phyloP scores from a whole-genome alignment of 169 alveolate species.

The Plasmodium berghei region DNA sequence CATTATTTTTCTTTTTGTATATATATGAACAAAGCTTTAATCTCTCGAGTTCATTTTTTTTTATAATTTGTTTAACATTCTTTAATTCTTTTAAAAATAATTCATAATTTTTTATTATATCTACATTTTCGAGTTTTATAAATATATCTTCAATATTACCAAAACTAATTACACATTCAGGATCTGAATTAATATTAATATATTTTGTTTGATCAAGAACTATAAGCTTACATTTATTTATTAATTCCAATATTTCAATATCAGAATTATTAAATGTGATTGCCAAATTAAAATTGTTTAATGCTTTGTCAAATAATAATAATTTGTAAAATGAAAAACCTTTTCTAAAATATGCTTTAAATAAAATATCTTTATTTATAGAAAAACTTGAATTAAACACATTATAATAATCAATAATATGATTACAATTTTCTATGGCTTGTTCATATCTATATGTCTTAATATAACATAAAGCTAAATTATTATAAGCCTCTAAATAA shows the following conservation, averaged over 20 bases:
- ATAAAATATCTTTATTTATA: slow-evolving; percentile 1
- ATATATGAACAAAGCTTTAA: slow-evolving; percentile 10
- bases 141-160: background rate
- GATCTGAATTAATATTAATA: no score
- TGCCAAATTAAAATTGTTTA: slow-evolving; percentile 6
- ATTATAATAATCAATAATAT: slow-evolving; percentile 27
- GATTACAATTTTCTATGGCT: slow-evolving; percentile 32
- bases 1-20: background rate
- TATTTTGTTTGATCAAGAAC: slow-evolving; percentile 2
- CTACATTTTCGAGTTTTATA: slow-evolving; percentile 7
- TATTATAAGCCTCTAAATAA: slow-evolving; percentile 23
- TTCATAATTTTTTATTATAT: slow-evolving; percentile 15
- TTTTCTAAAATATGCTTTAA: slow-evolving; percentile 38
- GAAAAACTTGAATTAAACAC: slow-evolving; percentile 3
- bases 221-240: slow-evolving; percentile 10
- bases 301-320: slow-evolving; percentile 3
- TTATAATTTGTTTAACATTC: background rate
- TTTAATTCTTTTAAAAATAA: background rate
- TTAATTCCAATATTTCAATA: background rate
- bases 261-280: background rate
- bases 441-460: slow-evolving; percentile 39
- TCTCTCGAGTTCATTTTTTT: background rate
- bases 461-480: slow-evolving; percentile 42
- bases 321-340: slow-evolving; percentile 21
- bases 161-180: no score